A percentile compares a stretch with the other conserved stretches of the same genome.
Evolutionary conservation across 2,329 filamentous ascomycete species (phyloP).

Genomic region (Fusarium floridanum): DNA sequence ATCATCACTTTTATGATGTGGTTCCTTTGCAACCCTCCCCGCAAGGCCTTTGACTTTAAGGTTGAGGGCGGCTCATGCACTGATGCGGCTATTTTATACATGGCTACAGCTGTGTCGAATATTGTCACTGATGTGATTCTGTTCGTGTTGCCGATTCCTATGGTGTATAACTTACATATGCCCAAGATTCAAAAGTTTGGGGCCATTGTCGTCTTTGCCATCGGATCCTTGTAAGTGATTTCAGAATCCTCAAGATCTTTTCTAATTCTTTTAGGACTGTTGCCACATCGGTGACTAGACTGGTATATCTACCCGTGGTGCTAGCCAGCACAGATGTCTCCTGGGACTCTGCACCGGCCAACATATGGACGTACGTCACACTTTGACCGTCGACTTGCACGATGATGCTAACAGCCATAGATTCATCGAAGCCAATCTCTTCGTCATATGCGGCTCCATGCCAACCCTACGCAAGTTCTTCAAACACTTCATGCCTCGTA

Average conservation of each 20-base stretch:
- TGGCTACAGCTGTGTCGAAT: conserved; percentile 61
- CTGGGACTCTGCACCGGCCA: conserved; percentile 48
- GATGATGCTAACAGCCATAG: conserved; percentile 28
- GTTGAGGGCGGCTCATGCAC: conserved; percentile 53
- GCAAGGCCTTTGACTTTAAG: conserved; percentile 40
- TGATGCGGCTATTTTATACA: conserved; percentile 60
- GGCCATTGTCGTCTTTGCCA: conserved; percentile 58
- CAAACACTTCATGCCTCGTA: conserved; percentile 48
- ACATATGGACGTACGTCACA: conserved; percentile 47
- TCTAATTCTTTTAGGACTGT: conserved; percentile 36
- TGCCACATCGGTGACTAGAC: conserved; percentile 49
- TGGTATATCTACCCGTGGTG: conserved; percentile 42
- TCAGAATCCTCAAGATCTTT: background rate
- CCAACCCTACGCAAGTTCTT: conserved; percentile 55
- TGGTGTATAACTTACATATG: conserved; percentile 59
- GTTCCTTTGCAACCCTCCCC: conserved; percentile 42
- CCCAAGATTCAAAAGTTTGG: conserved; percentile 59
- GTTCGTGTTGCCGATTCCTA: conserved; percentile 60
- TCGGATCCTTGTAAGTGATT: conserved; percentile 49
- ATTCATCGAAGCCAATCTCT: conserved; percentile 55
- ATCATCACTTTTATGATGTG: conserved; percentile 43
- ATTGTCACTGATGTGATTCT: conserved; percentile 61
- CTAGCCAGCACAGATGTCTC: conserved; percentile 46
- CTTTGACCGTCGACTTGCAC: background rate
- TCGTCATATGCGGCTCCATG: conserved; percentile 56